Percentiles rank a stretch among this genome's conserved stretches.
phyloP scores from a whole-genome alignment of 176 grass and related monocot genomes.

The Aechmea fasciata region DNA sequence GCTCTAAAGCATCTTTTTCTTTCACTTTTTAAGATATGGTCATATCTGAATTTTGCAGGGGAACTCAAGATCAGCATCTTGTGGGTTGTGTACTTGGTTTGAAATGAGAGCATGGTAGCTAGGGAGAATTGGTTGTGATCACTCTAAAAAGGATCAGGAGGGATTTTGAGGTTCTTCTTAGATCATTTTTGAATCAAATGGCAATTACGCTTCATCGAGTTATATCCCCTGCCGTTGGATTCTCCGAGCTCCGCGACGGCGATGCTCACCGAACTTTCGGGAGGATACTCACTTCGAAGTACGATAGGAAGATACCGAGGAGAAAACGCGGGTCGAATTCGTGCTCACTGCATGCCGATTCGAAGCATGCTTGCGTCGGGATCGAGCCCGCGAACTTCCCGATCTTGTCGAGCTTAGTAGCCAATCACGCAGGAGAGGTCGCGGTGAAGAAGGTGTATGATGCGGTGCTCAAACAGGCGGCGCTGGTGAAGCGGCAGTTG shows the following conservation, averaged over 20 bases:
- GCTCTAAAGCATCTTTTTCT: no score
- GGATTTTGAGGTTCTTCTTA: neutral
- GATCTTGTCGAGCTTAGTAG: constrained; percentile 16
- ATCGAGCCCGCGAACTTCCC: constrained; percentile 27
- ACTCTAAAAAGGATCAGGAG: neutral
- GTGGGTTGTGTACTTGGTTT: no score
- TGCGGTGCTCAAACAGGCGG: constrained; percentile 65
- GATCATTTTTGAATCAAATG: constrained; percentile 1
- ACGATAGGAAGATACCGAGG: neutral
- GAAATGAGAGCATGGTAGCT: no score
- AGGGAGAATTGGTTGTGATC: no score
- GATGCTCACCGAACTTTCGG: neutral
- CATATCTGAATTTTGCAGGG: no score
- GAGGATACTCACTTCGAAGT: neutral
- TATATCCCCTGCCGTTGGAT: neutral
- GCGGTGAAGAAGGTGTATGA: constrained; percentile 57
- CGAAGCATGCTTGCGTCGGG: constrained; percentile 30
- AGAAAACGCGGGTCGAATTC: constrained; percentile 1
- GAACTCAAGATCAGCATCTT: no score
- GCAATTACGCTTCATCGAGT: constrained; percentile 16
- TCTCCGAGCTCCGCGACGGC: no score
- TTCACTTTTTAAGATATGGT: no score
- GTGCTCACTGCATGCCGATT: constrained; percentile 25
- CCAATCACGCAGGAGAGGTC: constrained; percentile 21
- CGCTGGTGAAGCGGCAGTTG: constrained; percentile 29